Percentiles rank a stretch among this genome's conserved stretches.
Conservation (phyloP, 2,329 filamentous ascomycete species). For the Uncinocarpus reesii region DNA sequence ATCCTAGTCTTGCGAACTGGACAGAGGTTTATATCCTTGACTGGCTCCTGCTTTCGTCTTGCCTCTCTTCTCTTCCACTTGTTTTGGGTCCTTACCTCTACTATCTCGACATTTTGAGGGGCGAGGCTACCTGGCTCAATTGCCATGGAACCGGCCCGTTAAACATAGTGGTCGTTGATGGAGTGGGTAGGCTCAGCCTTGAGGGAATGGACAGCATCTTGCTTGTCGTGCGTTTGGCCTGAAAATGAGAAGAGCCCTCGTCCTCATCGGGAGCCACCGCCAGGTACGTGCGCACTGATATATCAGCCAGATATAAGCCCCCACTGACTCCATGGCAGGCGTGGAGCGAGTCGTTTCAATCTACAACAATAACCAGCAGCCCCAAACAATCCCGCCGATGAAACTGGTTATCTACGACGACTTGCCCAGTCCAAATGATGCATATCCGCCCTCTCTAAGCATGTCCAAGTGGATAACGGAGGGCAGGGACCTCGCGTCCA, state of each 20-base stretch:
- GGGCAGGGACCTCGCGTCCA: constrained; percentile 30
- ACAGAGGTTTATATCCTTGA: constrained; percentile 3
- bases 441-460: constrained; percentile 26
- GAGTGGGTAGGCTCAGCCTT: constrained; percentile 33
- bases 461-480: constrained; percentile 34
- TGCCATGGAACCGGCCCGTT: constrained; percentile 11
- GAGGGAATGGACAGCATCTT: constrained; percentile 33
- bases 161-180: constrained; percentile 18
- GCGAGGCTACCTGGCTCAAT: constrained; percentile 1
- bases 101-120: not conserved
- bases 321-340: constrained; percentile 1
- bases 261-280: constrained; percentile 18
- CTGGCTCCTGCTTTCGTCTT: not conserved
- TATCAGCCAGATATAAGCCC: not conserved
- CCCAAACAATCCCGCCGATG: constrained; percentile 39
- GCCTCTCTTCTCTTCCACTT: not conserved
- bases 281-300: constrained; percentile 5
- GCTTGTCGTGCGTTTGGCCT: constrained; percentile 29
- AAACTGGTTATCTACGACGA: constrained; percentile 36
- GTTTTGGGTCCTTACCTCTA: not conserved
- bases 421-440: constrained; percentile 27
- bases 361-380: constrained; percentile 39
- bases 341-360: constrained; percentile 36
- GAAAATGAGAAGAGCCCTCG: constrained; percentile 22
- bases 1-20: not conserved